These are phyloP conservation scores for Porcisia deanei DNA, from an alignment of 208 protist genomes.

Conservation along the genomic window DNA sequence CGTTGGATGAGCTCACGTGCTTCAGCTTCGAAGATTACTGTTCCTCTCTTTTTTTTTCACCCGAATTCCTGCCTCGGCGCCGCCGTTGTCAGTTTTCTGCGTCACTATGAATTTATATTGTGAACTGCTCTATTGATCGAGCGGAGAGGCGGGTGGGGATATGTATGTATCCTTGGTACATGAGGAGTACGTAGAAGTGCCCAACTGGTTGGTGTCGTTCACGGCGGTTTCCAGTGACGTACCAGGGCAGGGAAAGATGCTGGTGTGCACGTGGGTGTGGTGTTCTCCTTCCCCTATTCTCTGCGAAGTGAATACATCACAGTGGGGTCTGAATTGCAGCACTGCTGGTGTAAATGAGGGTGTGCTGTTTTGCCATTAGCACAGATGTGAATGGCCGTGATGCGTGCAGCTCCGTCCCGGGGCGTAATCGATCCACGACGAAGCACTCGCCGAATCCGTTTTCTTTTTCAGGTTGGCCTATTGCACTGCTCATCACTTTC, in stretches of 20 bases:
- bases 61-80: no score
- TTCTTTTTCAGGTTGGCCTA: not conserved
- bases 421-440: not conserved
- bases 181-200: not conserved
- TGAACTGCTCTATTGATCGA: not conserved
- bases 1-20: not conserved
- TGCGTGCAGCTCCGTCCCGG: not conserved
- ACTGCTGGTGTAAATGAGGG: not conserved
- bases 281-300: not conserved
- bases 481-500: slow-evolving; percentile 14
- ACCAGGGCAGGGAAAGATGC: not conserved
- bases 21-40: not conserved
- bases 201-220: not conserved
- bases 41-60: not conserved
- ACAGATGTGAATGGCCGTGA: not conserved
- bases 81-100: no score
- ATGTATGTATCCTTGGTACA: not conserved
- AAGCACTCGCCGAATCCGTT: not conserved
- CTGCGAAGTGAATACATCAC: not conserved
- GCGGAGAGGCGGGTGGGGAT: not conserved
- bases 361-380: not conserved
- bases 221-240: not conserved
- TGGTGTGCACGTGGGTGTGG: not conserved
- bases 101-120: no score
- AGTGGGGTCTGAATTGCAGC: not conserved